Evolutionary conservation across 805 yeast species (phyloP).

Genomic region (Hanseniaspora pseudoguilliermondii): DNA sequence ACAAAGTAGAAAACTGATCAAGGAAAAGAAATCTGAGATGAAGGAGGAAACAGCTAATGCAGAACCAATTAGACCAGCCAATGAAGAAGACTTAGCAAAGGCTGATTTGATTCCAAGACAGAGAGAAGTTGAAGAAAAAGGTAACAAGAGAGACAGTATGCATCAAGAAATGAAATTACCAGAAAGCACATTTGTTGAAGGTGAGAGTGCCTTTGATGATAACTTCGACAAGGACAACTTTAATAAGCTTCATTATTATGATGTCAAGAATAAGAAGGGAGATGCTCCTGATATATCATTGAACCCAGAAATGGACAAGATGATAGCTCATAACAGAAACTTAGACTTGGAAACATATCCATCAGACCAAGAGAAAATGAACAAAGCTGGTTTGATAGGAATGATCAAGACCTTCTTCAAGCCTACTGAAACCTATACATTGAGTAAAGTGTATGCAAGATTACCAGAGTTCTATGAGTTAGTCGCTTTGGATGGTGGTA

Average conservation of each 20-base stretch:
- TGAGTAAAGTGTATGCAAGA: slow-evolving; percentile 32
- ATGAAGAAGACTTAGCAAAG: slow-evolving; percentile 22
- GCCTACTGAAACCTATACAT: slow-evolving; percentile 36
- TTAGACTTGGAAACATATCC: slow-evolving; percentile 7
- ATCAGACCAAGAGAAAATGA: not conserved
- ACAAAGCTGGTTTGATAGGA: slow-evolving; percentile 13
- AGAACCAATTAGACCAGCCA: slow-evolving; percentile 21
- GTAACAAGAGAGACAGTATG: not conserved
- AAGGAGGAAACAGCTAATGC: slow-evolving; percentile 16
- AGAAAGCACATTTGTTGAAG: slow-evolving; percentile 11
- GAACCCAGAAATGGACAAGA: slow-evolving; percentile 7
- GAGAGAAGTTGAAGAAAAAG: slow-evolving; percentile 2
- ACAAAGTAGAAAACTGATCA: slow-evolving; percentile 33
- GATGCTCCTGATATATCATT: slow-evolving; percentile 7
- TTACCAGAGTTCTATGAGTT: slow-evolving; percentile 28
- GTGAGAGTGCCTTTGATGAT: not conserved
- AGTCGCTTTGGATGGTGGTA: slow-evolving; percentile 25
- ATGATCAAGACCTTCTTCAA: slow-evolving; percentile 31
- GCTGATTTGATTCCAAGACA: slow-evolving; percentile 23
- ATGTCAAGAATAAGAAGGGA: not conserved
- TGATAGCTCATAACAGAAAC: not conserved
- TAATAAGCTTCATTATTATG: slow-evolving; percentile 8
- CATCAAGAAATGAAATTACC: not conserved
- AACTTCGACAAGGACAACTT: not conserved
- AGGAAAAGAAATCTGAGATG: slow-evolving; percentile 17